Evolutionary conservation across 306 rosid genomes (phyloP), one percentile per base, ranked within the genome.

Genomic region (Prosopis cineraria): DNA sequence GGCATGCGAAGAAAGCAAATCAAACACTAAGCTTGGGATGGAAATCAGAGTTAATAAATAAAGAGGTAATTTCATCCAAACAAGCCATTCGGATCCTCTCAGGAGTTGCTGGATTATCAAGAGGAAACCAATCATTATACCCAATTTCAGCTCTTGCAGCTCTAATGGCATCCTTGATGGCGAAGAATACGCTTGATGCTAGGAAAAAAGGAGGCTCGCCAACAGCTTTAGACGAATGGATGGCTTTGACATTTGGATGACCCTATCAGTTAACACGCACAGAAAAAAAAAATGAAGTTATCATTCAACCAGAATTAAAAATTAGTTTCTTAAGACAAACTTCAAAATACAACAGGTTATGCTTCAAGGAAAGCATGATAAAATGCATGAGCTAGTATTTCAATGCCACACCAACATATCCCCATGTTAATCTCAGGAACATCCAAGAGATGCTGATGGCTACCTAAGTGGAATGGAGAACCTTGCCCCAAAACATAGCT

Each of bases 161-260:
- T 45, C 25, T 83, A 64, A 95, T 85, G 66, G 98, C 93, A 65
- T 95, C 98, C 78, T 89, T 95, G 85, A 92, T 91, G 50, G 97
- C 98, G 16, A 95, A 95, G 60, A 95, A 79, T 76, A 81, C 97
- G 0, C 90, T 82, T 3, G 98, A 88, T 70, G 98, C 97, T 75
- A 95, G 82, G 84, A 95, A 95, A 90, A 95, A 95, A 25, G 98
- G 98, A 44, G 98, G 97, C 89, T 95, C 98, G 5, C 98, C 98
- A 77, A 92, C 98, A 9, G 96, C 98, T 89, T 95, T 95, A 11
- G 97, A 95, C 55, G 98, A 95, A 85, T 92, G 98, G 76, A 95
- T 81, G 76, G 98, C 97, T 87, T 91, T 91, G 45, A 89, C 93
- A 75, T 95, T 95, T 52, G 98, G 97, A 88, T 95, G 96, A 43